Base-by-base conservation (phyloP, 139 green algal species). In the Micractinium conductrix region DNA sequence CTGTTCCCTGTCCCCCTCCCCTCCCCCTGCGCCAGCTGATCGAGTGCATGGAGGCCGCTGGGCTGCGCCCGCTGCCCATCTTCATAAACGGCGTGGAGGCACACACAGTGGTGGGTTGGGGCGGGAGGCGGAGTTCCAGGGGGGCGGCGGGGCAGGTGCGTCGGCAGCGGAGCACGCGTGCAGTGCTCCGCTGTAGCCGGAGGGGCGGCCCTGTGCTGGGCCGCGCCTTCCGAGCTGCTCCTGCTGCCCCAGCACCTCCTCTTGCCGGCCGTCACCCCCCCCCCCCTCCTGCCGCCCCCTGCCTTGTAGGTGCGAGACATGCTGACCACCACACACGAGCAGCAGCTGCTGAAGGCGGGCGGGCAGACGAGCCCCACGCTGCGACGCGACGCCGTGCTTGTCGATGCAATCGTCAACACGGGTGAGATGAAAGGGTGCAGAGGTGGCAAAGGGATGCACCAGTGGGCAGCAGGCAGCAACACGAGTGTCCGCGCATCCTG, bases 1-100 rank as follows among this genome's bases (percentile, higher is more conserved):
- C n/a, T n/a, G n/a, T n/a, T n/a, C n/a, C n/a, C n/a, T n/a, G n/a
- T n/a, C n/a, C n/a, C n/a, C n/a, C n/a, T n/a, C n/a, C n/a, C n/a
- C n/a, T n/a, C n/a, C n/a, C n/a, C n/a, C n/a, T n/a, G n/a, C n/a
- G n/a, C n/a, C 89, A 97, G 84, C 84, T 97, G 28, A 89, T 95
- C 0, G 45, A 75, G 16, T 85, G 74, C 33, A 86, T 96, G 86
- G 93, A 97, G 87, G 78, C 72, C 70, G 84, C 94, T 75, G 94
- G 94, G 1, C 45, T 97, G 33, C 68, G 92, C 21, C 94, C 87
- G n/a, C 28, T 98, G 21, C 95, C 95, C 44, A 92, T 98, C 42
- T 98, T 99, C 92, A 99, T 99, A 88, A 99, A 98, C 78, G 97
- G 88, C 55, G 86, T 93, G 30, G 90, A 93, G 87, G 97, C 96